Base-by-base conservation (phyloP, 495 filamentous ascomycete genomes). In the Echria macrotheca region DNA sequence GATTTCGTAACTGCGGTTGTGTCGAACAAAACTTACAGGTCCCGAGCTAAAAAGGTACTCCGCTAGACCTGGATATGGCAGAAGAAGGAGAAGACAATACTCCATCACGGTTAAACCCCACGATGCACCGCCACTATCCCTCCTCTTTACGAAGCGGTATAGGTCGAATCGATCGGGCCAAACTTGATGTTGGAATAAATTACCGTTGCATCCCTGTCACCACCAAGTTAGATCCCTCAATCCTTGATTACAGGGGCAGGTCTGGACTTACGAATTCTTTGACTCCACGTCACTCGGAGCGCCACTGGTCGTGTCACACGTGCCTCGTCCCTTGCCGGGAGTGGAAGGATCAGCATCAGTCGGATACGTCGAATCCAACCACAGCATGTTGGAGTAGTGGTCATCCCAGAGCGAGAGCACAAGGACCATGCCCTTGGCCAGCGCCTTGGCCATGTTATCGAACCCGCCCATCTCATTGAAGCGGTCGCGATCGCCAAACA, bases 311-410 rank as follows among this genome's bases (percentile, higher is more conserved):
- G 85, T 69, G 5, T n/a, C 33, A n/a, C 43, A 54, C 14, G 28
- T 19, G 8, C 47, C 43, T n/a, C 47, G 29, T 1, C 31, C 49
- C 4, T 7, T 8, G n/a, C 45, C 45, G 5, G 32, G 24, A 7
- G n/a, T 2, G 3, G 12, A 6, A 6, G 9, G 45, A 1, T 28
- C 10, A 12, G 39, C 69, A 50, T 74, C 70, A n/a, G 72, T 68
- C 1, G 85, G 86, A 69, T 82, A 87, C 61, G 63, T 71, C 57
- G 79, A 79, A 70, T 89, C 86, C 51, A 91, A 79, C 87, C 87
- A 90, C 47, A 82, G 23, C 17, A 54, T 58, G 37, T 53, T 44
- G 24, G 22, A 24, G 23, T 39, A 47, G 29, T 21, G 11, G 64
- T 87, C 83, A 58, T 84, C 80, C 78, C 81, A 84, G 57, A 88